Percentiles rank a stretch among this genome's conserved stretches.
Evolutionary conservation across 345 rosid genomes (phyloP).

Genomic region (Eutrema japonicum): DNA sequence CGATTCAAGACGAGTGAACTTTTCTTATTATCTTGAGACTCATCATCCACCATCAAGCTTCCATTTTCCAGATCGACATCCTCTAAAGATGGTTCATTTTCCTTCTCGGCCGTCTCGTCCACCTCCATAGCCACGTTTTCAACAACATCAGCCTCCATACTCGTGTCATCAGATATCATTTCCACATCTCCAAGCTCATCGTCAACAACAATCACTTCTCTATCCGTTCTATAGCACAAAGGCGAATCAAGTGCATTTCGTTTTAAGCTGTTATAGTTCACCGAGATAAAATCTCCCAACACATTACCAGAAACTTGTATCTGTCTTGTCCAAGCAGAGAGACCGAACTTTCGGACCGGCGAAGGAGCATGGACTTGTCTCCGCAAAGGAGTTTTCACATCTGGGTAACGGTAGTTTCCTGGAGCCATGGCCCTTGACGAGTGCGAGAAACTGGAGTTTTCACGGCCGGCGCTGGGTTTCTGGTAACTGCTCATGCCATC

Average conservation of each 20-base stretch:
- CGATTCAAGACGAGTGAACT: constrained; percentile 25
- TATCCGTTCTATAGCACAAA: constrained; percentile 15
- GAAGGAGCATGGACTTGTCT: constrained; percentile 44
- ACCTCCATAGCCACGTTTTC: constrained; percentile 27
- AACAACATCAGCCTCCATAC: constrained; percentile 30
- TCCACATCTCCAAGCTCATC: constrained; percentile 25
- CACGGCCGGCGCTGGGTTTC: constrained; percentile 54
- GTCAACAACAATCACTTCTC: constrained; percentile 39
- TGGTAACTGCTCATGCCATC: constrained; percentile 55
- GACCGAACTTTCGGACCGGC: constrained; percentile 26
- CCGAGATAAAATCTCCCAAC: not conserved
- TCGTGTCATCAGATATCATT: constrained; percentile 27
- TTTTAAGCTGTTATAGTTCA: constrained; percentile 3
- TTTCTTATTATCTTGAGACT: constrained; percentile 8
- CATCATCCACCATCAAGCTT: constrained; percentile 28
- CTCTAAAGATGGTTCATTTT: constrained; percentile 15
- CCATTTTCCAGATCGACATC: constrained; percentile 6
- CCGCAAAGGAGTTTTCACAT: constrained; percentile 37
- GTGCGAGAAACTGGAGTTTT: constrained; percentile 52
- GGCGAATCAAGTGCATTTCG: constrained; percentile 2
- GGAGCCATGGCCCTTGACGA: constrained; percentile 37
- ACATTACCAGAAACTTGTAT: constrained; percentile 24
- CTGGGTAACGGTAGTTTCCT: constrained; percentile 40
- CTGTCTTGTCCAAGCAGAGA: not conserved
- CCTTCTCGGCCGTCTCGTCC: constrained; percentile 23